Conservation (phyloP, 2,329 filamentous ascomycete species). For the Sclerotinia minor region DNA sequence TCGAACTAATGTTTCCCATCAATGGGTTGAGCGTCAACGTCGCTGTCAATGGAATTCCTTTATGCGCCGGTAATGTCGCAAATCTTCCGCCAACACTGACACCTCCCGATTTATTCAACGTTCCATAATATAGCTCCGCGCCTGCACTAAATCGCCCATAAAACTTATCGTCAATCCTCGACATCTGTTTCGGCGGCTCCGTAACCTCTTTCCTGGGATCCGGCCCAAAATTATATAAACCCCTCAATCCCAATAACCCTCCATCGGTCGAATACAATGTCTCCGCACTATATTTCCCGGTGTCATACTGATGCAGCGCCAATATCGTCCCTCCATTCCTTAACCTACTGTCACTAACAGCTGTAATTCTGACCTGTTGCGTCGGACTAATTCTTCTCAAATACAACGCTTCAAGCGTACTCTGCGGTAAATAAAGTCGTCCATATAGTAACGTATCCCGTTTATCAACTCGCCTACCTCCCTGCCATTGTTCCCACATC, state of each 20-base stretch:
- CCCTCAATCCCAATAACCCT: constrained; percentile 80
- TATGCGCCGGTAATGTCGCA: constrained; percentile 76
- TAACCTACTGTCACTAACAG: constrained; percentile 70
- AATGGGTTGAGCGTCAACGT: constrained; percentile 91
- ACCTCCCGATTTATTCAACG: constrained; percentile 89
- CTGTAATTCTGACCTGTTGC: constrained; percentile 76
- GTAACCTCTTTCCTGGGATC: constrained; percentile 35
- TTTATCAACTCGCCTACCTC: constrained; percentile 50
- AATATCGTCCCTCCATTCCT: constrained; percentile 75
- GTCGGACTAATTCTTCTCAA: constrained; percentile 75
- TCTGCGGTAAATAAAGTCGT: constrained; percentile 78
- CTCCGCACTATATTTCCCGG: constrained; percentile 83
- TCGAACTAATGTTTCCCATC: constrained; percentile 90
- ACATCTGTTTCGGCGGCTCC: constrained; percentile 27
- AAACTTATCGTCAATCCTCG: constrained; percentile 54
- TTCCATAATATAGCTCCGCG: constrained; percentile 92
- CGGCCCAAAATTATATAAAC: constrained; percentile 87
- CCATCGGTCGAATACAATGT: constrained; percentile 92
- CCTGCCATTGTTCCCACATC: constrained; percentile 56
- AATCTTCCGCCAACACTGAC: constrained; percentile 88
- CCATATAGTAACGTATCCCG: constrained; percentile 69
- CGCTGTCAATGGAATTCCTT: constrained; percentile 87
- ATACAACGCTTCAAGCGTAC: constrained; percentile 82
- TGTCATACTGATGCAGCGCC: constrained; percentile 75
- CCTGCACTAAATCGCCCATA: constrained; percentile 87